Percentiles rank a stretch among this genome's conserved stretches.
Conservation (phyloP, 2,329 filamentous ascomycete genomes). For the Fusarium acutatum region DNA sequence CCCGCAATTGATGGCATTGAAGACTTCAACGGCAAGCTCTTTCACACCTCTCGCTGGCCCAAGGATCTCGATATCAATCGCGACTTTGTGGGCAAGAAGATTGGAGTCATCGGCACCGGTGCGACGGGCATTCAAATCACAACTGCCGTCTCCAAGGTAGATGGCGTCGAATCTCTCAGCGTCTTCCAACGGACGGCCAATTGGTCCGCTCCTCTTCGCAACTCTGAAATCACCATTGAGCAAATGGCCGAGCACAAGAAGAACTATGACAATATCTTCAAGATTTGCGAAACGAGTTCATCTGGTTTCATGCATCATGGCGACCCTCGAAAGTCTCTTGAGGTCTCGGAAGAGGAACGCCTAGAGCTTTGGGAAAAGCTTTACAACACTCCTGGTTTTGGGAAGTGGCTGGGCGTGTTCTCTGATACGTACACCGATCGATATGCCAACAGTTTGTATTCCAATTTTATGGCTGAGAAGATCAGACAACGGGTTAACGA, state of each 20-base stretch:
- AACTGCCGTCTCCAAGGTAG: slow-evolving; percentile 25
- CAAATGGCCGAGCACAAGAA: slow-evolving; percentile 17
- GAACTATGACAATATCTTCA: slow-evolving; percentile 22
- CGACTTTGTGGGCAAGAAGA: slow-evolving; percentile 11
- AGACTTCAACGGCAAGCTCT: slow-evolving; percentile 6
- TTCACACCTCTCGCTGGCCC: slow-evolving; percentile 31
- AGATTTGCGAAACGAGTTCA: slow-evolving; percentile 6
- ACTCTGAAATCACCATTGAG: slow-evolving; percentile 15
- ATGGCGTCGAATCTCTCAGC: slow-evolving; percentile 45
- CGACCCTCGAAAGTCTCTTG: slow-evolving; percentile 23
- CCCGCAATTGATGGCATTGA: slow-evolving; percentile 20
- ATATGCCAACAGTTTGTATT: slow-evolving; percentile 22
- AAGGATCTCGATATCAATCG: not conserved
- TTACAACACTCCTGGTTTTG: slow-evolving; percentile 13
- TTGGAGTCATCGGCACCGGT: slow-evolving; percentile 28
- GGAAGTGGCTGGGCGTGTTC: slow-evolving; percentile 28
- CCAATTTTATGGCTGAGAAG: slow-evolving; percentile 25
- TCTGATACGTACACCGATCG: slow-evolving; percentile 28
- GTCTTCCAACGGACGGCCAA: slow-evolving; percentile 44
- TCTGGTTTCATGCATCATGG: slow-evolving; percentile 26
- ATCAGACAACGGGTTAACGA: slow-evolving; percentile 16
- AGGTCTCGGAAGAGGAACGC: slow-evolving; percentile 10
- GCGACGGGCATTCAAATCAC: slow-evolving; percentile 32
- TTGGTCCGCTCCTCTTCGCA: slow-evolving; percentile 37
- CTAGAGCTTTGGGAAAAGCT: slow-evolving; percentile 23